Base-by-base conservation (phyloP, 2,329 filamentous ascomycete species). In the Bipolaris zeicola region DNA sequence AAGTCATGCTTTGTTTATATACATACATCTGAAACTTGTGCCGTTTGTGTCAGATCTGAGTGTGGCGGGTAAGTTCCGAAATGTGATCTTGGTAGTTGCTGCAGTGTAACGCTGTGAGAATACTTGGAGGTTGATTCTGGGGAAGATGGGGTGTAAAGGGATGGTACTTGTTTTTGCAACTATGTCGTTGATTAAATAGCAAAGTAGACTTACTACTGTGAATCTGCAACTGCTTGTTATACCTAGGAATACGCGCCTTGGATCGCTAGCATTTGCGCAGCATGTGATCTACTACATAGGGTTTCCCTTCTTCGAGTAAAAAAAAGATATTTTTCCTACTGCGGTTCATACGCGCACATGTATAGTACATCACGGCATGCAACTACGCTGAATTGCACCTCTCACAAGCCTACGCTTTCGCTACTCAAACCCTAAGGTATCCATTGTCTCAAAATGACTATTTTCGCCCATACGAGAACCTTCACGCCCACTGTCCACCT, bases 381-480 rank as follows among this genome's bases (percentile, higher is more conserved):
- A 10, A 28, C 26, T 10, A 28, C 26, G 10, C 26, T 28, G 26
- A 28, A 54, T 67, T 22, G 38, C 52, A 14, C 46, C 63, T 52
- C 60, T 62, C 22, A 52, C 53, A 36, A 55, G 45, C 26, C 60
- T 70, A 45, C 62, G 66, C 16, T 71, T 70, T 46, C 63, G 64
- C 45, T 69, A 66, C 52, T 63, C 65, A 26, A 68, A 62, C 0
- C 31, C 64, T 16, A 64, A 28, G 26, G 60, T 20, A 65, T 70
- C 18, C 67, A 72, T 42, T 65, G 68, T 18, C 58, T 72, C 24
- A 66, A 72, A 57, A 67, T 10, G 67, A 11, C 58, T 72, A 14
- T 65, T 72, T 36, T 60, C 66, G 43, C 63, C 64, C 33, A 63
- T 61, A 7, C 55, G 54, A 28, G 38, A 61, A 4, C 64, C 65